phyloP scores from a whole-genome alignment of 371 early-diverging fungal genomes.

The Mortierella polycephala region DNA sequence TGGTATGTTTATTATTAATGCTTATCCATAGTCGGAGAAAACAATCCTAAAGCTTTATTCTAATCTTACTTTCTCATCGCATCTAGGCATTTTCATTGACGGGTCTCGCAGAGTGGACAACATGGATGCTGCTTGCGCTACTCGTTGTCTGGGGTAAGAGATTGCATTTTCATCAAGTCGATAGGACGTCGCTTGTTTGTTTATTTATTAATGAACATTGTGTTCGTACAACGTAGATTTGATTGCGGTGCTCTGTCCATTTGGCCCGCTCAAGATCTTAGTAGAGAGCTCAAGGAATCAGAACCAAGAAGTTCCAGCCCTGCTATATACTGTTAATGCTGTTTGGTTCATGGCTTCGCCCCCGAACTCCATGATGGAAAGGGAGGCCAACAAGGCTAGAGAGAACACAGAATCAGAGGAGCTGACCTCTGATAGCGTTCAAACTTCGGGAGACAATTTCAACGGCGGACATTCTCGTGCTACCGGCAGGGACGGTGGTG shows the following conservation, averaged over 20 bases:
- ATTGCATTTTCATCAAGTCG: too few species aligned
- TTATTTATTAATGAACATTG: not conserved
- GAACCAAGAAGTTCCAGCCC: conserved; percentile 82
- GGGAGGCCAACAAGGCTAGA: conserved; percentile 12
- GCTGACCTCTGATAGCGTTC: not conserved
- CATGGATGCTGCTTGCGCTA: conserved; percentile 85
- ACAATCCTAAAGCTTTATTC: not conserved
- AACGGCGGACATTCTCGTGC: conserved; percentile 20
- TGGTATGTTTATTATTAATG: conserved; percentile 59
- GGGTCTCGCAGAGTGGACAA: conserved; percentile 79
- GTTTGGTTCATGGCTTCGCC: conserved; percentile 86
- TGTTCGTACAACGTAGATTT: conserved; percentile 67
- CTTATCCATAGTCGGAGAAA: not conserved
- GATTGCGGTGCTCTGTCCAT: conserved; percentile 90
- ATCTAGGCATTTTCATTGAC: conserved; percentile 77
- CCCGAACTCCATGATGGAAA: conserved; percentile 36
- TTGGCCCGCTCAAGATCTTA: conserved; percentile 88
- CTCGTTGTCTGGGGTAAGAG: conserved; percentile 85
- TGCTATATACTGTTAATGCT: conserved; percentile 80
- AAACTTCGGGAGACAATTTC: not conserved
- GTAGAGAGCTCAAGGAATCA: conserved; percentile 80
- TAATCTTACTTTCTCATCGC: not conserved
- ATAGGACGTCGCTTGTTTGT: too few species aligned
- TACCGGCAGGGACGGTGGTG: conserved; percentile 33
- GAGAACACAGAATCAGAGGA: conserved; percentile 5